Evolutionary conservation across 768 basidiomycete genomes (phyloP).

Genomic region (Termitomyces heimii): DNA sequence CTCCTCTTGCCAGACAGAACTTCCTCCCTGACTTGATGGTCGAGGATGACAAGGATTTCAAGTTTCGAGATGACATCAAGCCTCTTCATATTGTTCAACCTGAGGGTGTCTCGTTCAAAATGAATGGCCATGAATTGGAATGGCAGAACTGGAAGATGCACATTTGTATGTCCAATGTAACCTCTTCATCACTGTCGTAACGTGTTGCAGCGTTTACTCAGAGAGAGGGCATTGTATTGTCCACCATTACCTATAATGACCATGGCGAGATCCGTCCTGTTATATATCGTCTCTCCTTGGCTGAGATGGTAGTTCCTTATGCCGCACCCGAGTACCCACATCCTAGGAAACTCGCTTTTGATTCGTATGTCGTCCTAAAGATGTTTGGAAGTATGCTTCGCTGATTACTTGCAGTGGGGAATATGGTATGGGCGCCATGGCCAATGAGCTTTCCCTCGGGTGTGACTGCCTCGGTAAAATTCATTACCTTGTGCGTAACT

Average conservation of each 20-base stretch:
- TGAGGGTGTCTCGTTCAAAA: constrained; percentile 87
- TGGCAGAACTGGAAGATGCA: constrained; percentile 99
- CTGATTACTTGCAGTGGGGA: constrained; percentile 60
- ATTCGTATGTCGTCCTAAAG: constrained; percentile 46
- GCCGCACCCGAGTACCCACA: constrained; percentile 83
- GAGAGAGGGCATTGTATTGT: constrained; percentile 81
- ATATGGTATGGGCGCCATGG: constrained; percentile 91
- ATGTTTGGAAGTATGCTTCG: constrained; percentile 33
- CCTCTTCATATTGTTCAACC: constrained; percentile 84
- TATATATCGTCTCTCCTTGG: constrained; percentile 77
- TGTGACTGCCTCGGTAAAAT: constrained; percentile 89
- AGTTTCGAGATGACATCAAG: constrained; percentile 64
- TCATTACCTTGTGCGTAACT: constrained; percentile 63
- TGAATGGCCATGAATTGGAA: constrained; percentile 70
- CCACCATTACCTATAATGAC: constrained; percentile 86
- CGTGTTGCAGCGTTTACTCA: constrained; percentile 54
- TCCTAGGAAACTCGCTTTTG: constrained; percentile 86
- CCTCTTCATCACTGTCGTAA: constrained; percentile 14
- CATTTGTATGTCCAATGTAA: constrained; percentile 43
- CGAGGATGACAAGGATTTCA: constrained; percentile 47
- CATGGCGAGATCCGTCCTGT: constrained; percentile 81
- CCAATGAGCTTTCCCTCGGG: constrained; percentile 81
- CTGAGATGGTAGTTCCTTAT: constrained; percentile 94
- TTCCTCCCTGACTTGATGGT: constrained; percentile 85
- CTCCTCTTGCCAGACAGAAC: constrained; percentile 61